Conservation (phyloP, 2,329 filamentous ascomycete genomes). For the Aspergillus viridinutans region DNA sequence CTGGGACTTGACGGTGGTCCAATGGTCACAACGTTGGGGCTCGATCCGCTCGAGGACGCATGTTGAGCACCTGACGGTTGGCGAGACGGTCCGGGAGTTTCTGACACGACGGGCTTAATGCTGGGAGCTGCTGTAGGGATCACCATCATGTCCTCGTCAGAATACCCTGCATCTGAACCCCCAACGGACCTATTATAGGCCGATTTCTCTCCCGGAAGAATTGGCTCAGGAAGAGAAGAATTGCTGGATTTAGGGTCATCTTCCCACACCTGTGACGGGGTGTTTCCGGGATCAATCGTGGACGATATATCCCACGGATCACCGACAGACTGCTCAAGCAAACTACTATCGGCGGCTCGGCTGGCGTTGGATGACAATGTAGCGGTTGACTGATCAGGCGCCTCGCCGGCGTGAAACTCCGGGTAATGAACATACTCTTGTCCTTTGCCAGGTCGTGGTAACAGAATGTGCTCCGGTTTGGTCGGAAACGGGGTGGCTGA, state of each 20-base stretch:
- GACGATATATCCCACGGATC: slow-evolving; percentile 36
- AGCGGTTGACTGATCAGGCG: slow-evolving; percentile 24
- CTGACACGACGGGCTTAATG: slow-evolving; percentile 35
- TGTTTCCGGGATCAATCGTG: slow-evolving; percentile 32
- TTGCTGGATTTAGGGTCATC: slow-evolving; percentile 36
- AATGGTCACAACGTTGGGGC: slow-evolving; percentile 38
- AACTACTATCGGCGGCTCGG: slow-evolving; percentile 21
- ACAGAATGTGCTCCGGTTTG: slow-evolving; percentile 43
- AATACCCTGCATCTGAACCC: slow-evolving; percentile 22
- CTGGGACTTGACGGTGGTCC: slow-evolving; percentile 39
- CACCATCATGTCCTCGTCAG: slow-evolving; percentile 31
- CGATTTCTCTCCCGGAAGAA: slow-evolving; percentile 19
- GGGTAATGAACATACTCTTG: slow-evolving; percentile 30
- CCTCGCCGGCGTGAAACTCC: slow-evolving; percentile 30
- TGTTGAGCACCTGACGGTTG: slow-evolving; percentile 18
- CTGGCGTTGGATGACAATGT: slow-evolving; percentile 27
- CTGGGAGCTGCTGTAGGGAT: slow-evolving; percentile 32
- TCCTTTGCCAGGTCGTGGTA: slow-evolving; percentile 39
- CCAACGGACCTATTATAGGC: slow-evolving; percentile 17
- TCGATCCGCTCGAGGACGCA: slow-evolving; percentile 31
- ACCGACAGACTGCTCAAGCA: slow-evolving; percentile 24
- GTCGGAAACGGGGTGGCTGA: slow-evolving; percentile 44
- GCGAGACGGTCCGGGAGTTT: slow-evolving; percentile 23
- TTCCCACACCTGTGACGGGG: slow-evolving; percentile 37
- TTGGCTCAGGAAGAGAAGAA: slow-evolving; percentile 30